These are phyloP conservation scores for Rhododendron vialii DNA, from an alignment of 148 eudicot genomes.

Conservation along the genomic window DNA sequence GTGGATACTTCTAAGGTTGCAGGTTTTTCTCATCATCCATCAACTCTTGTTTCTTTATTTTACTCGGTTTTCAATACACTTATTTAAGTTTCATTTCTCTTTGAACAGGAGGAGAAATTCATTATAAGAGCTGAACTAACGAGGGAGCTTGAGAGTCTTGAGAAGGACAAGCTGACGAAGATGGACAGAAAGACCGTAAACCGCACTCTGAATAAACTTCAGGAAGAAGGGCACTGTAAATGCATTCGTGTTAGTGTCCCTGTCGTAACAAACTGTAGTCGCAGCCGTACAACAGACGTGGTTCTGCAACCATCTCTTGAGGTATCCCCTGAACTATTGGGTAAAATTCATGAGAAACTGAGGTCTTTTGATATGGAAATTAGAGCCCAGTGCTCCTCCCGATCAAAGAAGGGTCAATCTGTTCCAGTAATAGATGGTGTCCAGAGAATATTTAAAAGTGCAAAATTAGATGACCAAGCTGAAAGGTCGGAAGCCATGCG, in stretches of 20 bases:
- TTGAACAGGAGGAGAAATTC: conserved; percentile 68
- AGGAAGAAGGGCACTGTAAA: conserved; percentile 70
- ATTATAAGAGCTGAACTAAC: conserved; percentile 73
- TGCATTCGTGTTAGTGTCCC: conserved; percentile 59
- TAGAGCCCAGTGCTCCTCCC: conserved; percentile 45
- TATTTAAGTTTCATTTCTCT: not conserved
- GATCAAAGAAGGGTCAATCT: conserved; percentile 47
- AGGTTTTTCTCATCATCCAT: conserved; percentile 40
- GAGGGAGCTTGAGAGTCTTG: conserved; percentile 73
- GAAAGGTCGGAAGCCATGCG: conserved; percentile 68
- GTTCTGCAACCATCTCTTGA: conserved; percentile 71
- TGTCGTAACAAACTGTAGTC: conserved; percentile 66
- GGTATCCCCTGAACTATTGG: conserved; percentile 52
- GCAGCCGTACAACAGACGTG: conserved; percentile 49
- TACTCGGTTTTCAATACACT: not conserved
- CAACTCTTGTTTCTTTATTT: conserved; percentile 9
- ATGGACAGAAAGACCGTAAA: conserved; percentile 79
- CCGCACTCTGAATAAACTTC: conserved; percentile 71
- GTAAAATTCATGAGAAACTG: conserved; percentile 66
- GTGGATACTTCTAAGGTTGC: conserved; percentile 64
- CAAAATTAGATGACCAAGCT: conserved; percentile 39
- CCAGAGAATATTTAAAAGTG: conserved; percentile 46
- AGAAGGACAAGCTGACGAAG: conserved; percentile 53
- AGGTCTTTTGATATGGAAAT: conserved; percentile 72
- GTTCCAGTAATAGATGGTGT: conserved; percentile 62